Conservation (phyloP, 2,329 filamentous ascomycete species). For the Zalaria sp. region DNA sequence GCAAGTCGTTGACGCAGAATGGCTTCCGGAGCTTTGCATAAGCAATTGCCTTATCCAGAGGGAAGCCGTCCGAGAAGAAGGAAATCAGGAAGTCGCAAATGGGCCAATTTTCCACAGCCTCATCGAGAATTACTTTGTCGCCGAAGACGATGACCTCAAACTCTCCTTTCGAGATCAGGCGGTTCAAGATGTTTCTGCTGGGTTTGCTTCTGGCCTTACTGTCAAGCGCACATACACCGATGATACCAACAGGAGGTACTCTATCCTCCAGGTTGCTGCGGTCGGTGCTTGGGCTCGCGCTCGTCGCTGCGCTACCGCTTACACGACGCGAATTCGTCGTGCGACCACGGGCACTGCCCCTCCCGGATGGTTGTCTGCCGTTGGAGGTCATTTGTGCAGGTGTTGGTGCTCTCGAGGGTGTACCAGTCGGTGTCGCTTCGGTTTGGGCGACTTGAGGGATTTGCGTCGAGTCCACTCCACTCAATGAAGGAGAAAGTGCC, state of each 20-base stretch:
- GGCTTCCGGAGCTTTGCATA: conserved; percentile 89
- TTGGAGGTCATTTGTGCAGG: background rate
- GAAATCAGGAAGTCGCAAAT: conserved; percentile 94
- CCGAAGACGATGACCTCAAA: conserved; percentile 98
- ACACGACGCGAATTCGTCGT: conserved; percentile 53
- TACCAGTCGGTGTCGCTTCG: background rate
- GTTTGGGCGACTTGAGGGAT: conserved; percentile 2
- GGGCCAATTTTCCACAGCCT: conserved; percentile 93
- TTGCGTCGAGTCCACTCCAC: conserved; percentile 3
- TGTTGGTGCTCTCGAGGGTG: background rate
- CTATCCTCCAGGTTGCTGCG: conserved; percentile 44
- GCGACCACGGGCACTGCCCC: conserved; percentile 23
- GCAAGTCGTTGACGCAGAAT: conserved; percentile 93
- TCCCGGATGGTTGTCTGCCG: background rate
- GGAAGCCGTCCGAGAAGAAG: conserved; percentile 97
- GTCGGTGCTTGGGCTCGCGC: conserved; percentile 65
- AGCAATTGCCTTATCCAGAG: conserved; percentile 89
- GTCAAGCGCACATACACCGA: conserved; percentile 91
- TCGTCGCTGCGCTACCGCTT: conserved; percentile 71
- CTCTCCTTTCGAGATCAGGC: conserved; percentile 80
- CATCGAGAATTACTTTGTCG: conserved; percentile 95
- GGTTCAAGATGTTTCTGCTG: conserved; percentile 87
- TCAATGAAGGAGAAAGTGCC: conserved; percentile 23
- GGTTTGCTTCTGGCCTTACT: conserved; percentile 94
- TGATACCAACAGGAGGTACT: conserved; percentile 43